A percentile compares a stretch with the other conserved stretches of the same genome.
phyloP scores from a whole-genome alignment of 164 flowering plant genomes.

The Litsea cubeba region DNA sequence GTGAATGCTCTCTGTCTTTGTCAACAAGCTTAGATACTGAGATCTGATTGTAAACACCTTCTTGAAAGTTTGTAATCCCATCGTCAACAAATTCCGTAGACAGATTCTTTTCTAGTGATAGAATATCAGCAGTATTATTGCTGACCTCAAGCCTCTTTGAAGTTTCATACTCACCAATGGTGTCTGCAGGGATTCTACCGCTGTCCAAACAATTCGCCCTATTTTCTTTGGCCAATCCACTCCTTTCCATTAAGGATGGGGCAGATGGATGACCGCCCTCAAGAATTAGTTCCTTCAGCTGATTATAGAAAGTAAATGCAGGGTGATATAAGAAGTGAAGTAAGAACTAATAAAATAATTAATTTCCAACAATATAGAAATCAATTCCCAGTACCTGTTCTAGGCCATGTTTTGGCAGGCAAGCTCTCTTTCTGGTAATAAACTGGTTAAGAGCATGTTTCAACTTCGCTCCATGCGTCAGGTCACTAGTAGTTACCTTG shows the following conservation, averaged over 20 bases:
- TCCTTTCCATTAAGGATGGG: conserved; percentile 26
- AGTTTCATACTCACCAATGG: conserved; percentile 10
- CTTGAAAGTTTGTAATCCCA: conserved; percentile 8
- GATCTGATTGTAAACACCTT: not conserved
- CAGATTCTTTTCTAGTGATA: not conserved
- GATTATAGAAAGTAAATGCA: conserved; percentile 15
- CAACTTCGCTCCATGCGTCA: conserved; percentile 21
- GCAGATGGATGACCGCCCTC: conserved; percentile 32
- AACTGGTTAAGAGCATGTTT: conserved; percentile 41
- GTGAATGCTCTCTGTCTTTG: not conserved
- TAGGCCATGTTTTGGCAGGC: conserved; percentile 41
- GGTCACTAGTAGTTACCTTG: conserved; percentile 23
- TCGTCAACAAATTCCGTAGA: not conserved
- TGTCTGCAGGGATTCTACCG: conserved; percentile 1
- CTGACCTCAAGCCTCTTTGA: conserved; percentile 6
- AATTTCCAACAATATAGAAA: not conserved
- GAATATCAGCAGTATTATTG: conserved; percentile 7
- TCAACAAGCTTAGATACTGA: not conserved
- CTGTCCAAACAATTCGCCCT: not conserved
- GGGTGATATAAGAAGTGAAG: conserved; percentile 2
- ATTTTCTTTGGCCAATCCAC: conserved; percentile 27
- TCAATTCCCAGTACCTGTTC: conserved; percentile 32
- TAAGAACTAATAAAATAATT: not conserved
- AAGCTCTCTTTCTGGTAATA: conserved; percentile 44
- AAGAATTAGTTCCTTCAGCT: conserved; percentile 51